phyloP scores from a whole-genome alignment of 2,329 filamentous ascomycete genomes.

The Exutisphaerella laricina region DNA sequence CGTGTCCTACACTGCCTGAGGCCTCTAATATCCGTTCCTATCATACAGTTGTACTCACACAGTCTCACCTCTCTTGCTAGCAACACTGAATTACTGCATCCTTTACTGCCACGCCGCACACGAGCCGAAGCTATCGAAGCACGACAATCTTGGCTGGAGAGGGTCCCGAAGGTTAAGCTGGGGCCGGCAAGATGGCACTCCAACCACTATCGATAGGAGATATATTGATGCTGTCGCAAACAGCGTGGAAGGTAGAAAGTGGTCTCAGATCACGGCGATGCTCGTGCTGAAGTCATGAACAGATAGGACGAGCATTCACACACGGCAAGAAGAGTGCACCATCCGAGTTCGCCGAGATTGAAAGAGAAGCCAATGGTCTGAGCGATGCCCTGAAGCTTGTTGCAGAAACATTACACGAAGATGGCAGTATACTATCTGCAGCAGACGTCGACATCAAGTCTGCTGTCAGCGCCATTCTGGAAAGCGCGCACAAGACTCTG shows the following conservation, averaged over 20 bases:
- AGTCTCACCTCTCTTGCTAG: not conserved
- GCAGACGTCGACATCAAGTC: slow-evolving; percentile 33
- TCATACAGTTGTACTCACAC: not conserved
- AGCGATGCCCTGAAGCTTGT: slow-evolving; percentile 41
- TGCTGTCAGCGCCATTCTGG: slow-evolving; percentile 38
- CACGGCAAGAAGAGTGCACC: slow-evolving; percentile 38
- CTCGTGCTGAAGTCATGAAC: no score
- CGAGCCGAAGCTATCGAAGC: not conserved
- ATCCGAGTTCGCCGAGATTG: slow-evolving; percentile 39
- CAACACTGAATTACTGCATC: not conserved
- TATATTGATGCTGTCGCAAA: slow-evolving; percentile 43
- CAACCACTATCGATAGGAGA: slow-evolving; percentile 35
- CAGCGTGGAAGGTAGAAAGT: slow-evolving; percentile 46
- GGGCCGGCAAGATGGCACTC: slow-evolving; percentile 19
- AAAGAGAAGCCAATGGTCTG: slow-evolving; percentile 39
- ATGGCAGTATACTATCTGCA: slow-evolving; percentile 33
- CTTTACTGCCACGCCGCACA: not conserved
- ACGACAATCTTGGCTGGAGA: not conserved
- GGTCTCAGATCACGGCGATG: no score
- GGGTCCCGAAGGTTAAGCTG: no score
- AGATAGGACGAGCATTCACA: slow-evolving; percentile 41
- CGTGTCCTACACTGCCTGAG: not conserved
- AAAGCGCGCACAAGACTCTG: slow-evolving; percentile 37
- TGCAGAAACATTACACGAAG: slow-evolving; percentile 39
- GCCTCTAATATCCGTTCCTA: not conserved